phyloP scores from a whole-genome alignment of 148 eudicot species.

The Vaccinium darrowii region DNA sequence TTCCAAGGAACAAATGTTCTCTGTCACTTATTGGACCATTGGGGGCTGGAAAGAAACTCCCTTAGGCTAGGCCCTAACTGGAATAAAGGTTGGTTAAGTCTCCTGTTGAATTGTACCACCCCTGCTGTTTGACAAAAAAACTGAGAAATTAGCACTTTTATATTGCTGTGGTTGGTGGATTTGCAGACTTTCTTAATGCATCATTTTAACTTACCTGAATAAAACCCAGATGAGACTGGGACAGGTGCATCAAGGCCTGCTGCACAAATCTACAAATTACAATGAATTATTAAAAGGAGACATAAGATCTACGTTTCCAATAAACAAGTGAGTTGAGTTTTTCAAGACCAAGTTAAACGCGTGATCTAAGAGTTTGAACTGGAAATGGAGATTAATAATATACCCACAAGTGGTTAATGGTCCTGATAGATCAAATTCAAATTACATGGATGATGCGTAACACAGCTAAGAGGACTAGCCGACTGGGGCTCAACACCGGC shows the following conservation, averaged over 20 bases:
- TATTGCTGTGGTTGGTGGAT: not conserved
- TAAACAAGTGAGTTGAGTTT: not conserved
- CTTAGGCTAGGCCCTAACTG: not conserved
- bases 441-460: too few relatives aligned
- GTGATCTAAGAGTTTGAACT: not conserved
- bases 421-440: too few relatives aligned
- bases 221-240: not conserved
- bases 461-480: too few relatives aligned
- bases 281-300: not conserved
- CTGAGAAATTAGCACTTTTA: not conserved
- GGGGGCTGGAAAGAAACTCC: not conserved
- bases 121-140: not conserved
- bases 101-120: not conserved
- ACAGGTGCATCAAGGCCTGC: not conserved
- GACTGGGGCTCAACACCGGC: too few relatives aligned
- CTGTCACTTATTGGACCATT: not conserved
- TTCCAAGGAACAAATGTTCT: not conserved
- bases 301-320: not conserved
- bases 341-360: not conserved
- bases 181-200: not conserved
- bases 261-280: not conserved
- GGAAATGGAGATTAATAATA: too few relatives aligned
- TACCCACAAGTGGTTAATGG: too few relatives aligned
- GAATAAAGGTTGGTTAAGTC: not conserved
- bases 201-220: not conserved